These are phyloP conservation scores for Starmera quercuum DNA, from an alignment of 805 yeast genomes.

Conservation along the genomic window DNA sequence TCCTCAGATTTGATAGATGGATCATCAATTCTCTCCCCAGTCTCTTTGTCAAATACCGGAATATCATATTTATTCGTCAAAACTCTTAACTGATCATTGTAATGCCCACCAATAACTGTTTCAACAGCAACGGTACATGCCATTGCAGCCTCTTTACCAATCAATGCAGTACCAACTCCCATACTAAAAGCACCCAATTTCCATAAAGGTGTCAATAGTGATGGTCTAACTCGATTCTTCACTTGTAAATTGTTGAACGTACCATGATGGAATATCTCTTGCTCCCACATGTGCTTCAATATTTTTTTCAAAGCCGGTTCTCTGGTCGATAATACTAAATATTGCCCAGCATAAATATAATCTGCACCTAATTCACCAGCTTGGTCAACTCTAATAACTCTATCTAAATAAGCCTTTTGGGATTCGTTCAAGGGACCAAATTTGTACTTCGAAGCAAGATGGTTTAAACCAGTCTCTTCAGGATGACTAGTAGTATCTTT, in stretches of 20 bases:
- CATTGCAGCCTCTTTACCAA: constrained; percentile 96
- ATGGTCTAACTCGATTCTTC: constrained; percentile 80
- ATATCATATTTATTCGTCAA: constrained; percentile 60
- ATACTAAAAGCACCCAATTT: constrained; percentile 80
- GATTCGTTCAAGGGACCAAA: constrained; percentile 30
- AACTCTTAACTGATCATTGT: constrained; percentile 80
- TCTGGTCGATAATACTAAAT: constrained; percentile 59
- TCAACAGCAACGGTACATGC: constrained; percentile 99
- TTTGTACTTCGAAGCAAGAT: not conserved
- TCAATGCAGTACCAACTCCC: constrained; percentile 79
- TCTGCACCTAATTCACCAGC: constrained; percentile 98
- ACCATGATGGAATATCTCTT: constrained; percentile 83
- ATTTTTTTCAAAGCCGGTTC: constrained; percentile 73
- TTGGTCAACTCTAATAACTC: constrained; percentile 87
- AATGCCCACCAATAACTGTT: constrained; percentile 95
- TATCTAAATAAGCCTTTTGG: constrained; percentile 62
- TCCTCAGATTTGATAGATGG: constrained; percentile 39
- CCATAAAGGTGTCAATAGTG: constrained; percentile 89
- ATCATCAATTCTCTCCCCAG: constrained; percentile 18
- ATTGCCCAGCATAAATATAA: constrained; percentile 88
- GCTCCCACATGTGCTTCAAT: constrained; percentile 96
- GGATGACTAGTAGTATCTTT: not conserved
- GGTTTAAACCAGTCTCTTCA: not conserved
- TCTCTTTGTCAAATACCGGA: constrained; percentile 23
- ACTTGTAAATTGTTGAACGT: constrained; percentile 77